Conservation (phyloP, 495 filamentous ascomycete species). For the Clavariopsis aquatica region DNA sequence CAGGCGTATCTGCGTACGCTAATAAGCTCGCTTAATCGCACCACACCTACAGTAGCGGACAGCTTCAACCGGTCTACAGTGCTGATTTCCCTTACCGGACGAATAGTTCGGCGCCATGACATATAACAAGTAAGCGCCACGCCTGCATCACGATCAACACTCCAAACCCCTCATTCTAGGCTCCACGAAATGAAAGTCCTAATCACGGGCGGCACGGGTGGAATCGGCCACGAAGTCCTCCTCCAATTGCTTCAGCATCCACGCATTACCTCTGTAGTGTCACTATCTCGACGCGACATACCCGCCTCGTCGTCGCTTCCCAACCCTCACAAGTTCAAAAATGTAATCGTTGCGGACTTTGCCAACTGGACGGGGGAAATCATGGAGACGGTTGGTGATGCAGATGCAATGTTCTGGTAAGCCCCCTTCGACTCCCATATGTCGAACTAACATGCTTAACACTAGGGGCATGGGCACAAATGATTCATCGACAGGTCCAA, state of each 20-base stretch:
- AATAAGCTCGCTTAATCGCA: too few relatives aligned
- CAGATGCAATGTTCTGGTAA: conserved; percentile 17
- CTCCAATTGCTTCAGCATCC: conserved; percentile 6
- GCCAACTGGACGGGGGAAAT: conserved; percentile 2
- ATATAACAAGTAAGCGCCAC: conserved; percentile 1
- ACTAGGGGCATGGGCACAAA: conserved; percentile 12
- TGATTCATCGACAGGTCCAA: conserved; percentile 9
- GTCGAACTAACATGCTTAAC: background rate
- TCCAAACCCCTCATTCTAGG: background rate
- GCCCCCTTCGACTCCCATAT: background rate
- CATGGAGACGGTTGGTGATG: conserved; percentile 3
- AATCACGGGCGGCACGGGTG: conserved; percentile 10
- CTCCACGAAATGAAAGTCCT: conserved; percentile 2
- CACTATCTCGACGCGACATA: conserved; percentile 8
- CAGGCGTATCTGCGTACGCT: too few relatives aligned
- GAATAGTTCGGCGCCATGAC: conserved; percentile 3
- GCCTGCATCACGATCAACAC: background rate
- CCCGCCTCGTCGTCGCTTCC: conserved; percentile 4
- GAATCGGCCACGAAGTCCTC: background rate
- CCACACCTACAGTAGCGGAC: too few relatives aligned
- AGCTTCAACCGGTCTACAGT: too few relatives aligned
- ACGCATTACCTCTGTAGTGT: conserved; percentile 5
- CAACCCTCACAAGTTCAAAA: conserved; percentile 4
- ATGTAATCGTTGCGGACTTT: conserved; percentile 11
- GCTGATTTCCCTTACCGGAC: too few relatives aligned